Base-by-base conservation (phyloP, 2,329 filamentous ascomycete species). In the Paecilomyces sp. region DNA sequence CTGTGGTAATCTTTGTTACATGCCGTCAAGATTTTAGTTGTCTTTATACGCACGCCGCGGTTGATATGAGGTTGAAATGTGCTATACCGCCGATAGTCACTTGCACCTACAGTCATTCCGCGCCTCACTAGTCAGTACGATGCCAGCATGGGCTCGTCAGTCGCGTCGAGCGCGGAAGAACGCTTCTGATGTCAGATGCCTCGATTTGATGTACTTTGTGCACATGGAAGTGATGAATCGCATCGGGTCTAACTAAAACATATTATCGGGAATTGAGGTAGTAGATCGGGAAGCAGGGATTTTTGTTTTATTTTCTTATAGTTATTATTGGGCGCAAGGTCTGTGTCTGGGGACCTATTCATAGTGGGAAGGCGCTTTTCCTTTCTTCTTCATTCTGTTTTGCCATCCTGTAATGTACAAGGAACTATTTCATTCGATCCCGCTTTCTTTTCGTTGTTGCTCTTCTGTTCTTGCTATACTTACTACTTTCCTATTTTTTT, bases 361-460 rank as follows among this genome's bases (percentile, higher is more conserved):
- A 47, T 47, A 47, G 41, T 47, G 41, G 41, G 41, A 47, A 47
- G 41, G 41, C 41, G 41, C 41, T 47, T 47, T 47, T 7, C 15
- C 1, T 47, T 22, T 47, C 15, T 22, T 47, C 15, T 47, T 47
- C 2, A 15, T 47, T n/a, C 18, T 47, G 7, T n/a, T 33, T 33
- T 47, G n/a, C 18, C 41, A 47, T 47, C 41, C 41, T 47, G 41
- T 47, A 47, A 3, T 47, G 41, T 47, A 47, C 41, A 47, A 47
- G 41, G 41, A 18, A 47, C n/a, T n/a, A 47, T 47, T 47, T 47
- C 51, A 60, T 63, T 57, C 54, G 33, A 47, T 33, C 57, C 33
- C 62, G 33, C 50, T 61, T 55, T 55, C 36, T n/a, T 25, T 25
- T 56, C 15, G 12, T 55, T 30, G 8, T 12, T 36, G 13, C 52